Evolutionary conservation across 106 monocot species (phyloP).

Genomic region (Amphibolis antarctica): DNA sequence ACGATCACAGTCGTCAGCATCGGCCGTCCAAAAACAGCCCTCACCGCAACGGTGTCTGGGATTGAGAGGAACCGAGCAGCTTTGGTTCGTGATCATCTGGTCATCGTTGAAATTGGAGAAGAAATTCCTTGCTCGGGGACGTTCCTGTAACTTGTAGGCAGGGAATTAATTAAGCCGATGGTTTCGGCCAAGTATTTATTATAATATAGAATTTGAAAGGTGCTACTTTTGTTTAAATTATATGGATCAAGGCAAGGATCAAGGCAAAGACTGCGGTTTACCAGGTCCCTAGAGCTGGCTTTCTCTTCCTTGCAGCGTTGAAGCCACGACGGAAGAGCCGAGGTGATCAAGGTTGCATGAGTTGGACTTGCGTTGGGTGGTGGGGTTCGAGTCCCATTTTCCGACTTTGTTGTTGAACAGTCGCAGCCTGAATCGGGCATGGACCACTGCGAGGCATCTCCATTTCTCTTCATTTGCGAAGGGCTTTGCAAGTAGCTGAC

Average conservation of each 20-base stretch:
- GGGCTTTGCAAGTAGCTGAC: constrained; percentile 9
- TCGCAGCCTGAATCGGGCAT: background rate
- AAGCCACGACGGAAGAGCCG: constrained; percentile 64
- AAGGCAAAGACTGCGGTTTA: background rate
- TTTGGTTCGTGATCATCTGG: too few relatives aligned
- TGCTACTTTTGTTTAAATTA: background rate
- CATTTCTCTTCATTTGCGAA: constrained; percentile 3
- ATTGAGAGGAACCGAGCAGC: constrained; percentile 14
- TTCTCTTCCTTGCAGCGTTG: constrained; percentile 37
- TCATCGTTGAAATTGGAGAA: constrained; percentile 9
- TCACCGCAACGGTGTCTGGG: constrained; percentile 20
- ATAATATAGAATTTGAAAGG: too few relatives aligned
- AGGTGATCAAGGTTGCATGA: constrained; percentile 12
- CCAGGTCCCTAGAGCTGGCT: constrained; percentile 11
- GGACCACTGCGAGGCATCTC: constrained; percentile 10
- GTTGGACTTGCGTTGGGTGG: constrained; percentile 3
- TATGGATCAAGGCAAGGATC: background rate
- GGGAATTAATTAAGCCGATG: too few relatives aligned
- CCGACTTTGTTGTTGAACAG: constrained; percentile 19
- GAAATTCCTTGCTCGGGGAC: background rate
- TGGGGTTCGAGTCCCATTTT: constrained; percentile 16
- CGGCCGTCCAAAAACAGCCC: constrained; percentile 11
- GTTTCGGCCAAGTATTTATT: too few relatives aligned
- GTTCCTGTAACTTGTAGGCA: background rate
- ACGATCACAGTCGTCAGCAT: background rate